Conservation (phyloP, 2,329 filamentous ascomycete species). For the Metarhizium anisopliae region DNA sequence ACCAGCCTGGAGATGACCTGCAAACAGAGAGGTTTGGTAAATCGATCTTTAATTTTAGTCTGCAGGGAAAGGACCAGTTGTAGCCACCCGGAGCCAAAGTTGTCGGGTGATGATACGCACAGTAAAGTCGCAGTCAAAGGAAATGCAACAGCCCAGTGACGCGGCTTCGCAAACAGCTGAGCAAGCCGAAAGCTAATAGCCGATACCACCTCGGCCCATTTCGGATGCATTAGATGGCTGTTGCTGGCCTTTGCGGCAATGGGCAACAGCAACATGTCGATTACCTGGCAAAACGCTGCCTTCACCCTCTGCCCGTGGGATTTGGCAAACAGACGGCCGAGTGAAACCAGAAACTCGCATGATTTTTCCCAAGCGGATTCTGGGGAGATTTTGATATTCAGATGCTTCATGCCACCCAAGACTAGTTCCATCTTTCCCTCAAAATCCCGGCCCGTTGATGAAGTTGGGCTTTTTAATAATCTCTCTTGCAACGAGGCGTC, state of each 20-base stretch:
- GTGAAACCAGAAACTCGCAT: slow-evolving; percentile 76
- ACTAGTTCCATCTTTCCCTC: slow-evolving; percentile 83
- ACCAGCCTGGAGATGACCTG: slow-evolving; percentile 84
- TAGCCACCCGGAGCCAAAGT: slow-evolving; percentile 79
- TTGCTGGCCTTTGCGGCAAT: slow-evolving; percentile 72
- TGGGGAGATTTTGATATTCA: slow-evolving; percentile 66
- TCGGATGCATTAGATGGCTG: slow-evolving; percentile 68
- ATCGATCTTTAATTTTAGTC: slow-evolving; percentile 74
- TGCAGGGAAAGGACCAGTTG: slow-evolving; percentile 70
- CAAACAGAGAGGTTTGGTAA: slow-evolving; percentile 68
- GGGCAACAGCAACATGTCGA: slow-evolving; percentile 78
- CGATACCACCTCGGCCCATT: slow-evolving; percentile 80
- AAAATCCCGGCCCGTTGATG: slow-evolving; percentile 48
- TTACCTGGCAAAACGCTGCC: slow-evolving; percentile 85
- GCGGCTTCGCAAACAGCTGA: slow-evolving; percentile 82
- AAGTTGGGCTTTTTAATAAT: slow-evolving; percentile 55
- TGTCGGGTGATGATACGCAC: slow-evolving; percentile 79
- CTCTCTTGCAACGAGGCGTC: slow-evolving; percentile 70
- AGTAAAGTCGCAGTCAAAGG: slow-evolving; percentile 80
- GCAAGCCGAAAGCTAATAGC: slow-evolving; percentile 69
- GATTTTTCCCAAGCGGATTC: slow-evolving; percentile 74
- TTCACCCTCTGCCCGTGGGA: slow-evolving; percentile 87
- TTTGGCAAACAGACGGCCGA: slow-evolving; percentile 74
- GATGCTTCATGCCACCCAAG: slow-evolving; percentile 82
- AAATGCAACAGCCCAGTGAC: slow-evolving; percentile 85